These are phyloP conservation scores for Tulasnella sp. DNA, from an alignment of 768 basidiomycete genomes.

Conservation along the genomic window DNA sequence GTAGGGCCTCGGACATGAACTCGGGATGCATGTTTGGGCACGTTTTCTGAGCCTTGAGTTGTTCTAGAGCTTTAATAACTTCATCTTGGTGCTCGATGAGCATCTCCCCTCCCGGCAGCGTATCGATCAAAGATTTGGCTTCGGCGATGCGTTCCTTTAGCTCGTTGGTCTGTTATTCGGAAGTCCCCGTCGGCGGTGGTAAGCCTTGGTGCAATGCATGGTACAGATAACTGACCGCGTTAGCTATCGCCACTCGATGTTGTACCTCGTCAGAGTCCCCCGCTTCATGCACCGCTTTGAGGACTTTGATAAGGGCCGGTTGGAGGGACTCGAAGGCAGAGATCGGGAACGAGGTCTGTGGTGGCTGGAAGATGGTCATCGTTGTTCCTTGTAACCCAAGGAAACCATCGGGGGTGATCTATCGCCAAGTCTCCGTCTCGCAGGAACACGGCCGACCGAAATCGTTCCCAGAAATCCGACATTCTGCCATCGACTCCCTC, in stretches of 20 bases:
- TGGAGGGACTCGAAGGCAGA: constrained; percentile 35
- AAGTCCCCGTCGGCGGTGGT: background rate
- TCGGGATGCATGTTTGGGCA: constrained; percentile 52
- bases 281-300: constrained; percentile 30
- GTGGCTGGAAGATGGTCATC: constrained; percentile 22
- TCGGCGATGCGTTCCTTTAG: constrained; percentile 62
- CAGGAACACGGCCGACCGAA: constrained; percentile 1
- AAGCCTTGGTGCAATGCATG: background rate
- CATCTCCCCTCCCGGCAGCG: constrained; percentile 74
- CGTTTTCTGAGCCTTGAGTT: constrained; percentile 65
- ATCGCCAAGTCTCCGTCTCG: background rate
- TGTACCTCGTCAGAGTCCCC: constrained; percentile 26
- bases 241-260: constrained; percentile 30
- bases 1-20: background rate
- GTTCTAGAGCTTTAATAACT: constrained; percentile 68
- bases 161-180: constrained; percentile 62
- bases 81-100: constrained; percentile 69
- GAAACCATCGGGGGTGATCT: background rate
- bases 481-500: background rate
- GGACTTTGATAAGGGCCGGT: constrained; percentile 35
- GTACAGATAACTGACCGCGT: constrained; percentile 22
- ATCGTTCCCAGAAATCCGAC: background rate
- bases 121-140: constrained; percentile 61
- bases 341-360: constrained; percentile 31
- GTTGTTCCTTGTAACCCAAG: constrained; percentile 15